Conservation (phyloP, 805 yeast genomes). For the Myxozyma mucilagina region DNA sequence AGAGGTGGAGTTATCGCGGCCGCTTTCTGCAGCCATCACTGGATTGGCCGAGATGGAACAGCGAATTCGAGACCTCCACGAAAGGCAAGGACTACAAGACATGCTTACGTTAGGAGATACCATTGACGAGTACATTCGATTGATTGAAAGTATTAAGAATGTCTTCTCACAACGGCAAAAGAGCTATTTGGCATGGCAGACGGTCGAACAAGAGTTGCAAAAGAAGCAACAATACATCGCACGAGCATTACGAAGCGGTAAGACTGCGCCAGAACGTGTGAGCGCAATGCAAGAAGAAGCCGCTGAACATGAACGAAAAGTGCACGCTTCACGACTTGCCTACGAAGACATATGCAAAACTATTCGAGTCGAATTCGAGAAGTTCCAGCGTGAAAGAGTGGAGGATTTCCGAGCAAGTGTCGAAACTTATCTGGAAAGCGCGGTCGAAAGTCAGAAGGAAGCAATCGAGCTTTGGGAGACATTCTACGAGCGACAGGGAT, state of each 20-base stretch:
- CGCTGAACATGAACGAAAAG: conserved; percentile 53
- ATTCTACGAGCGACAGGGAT: conserved; percentile 58
- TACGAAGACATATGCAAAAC: conserved; percentile 65
- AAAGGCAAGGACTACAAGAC: conserved; percentile 79
- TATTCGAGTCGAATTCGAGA: conserved; percentile 65
- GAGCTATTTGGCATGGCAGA: conserved; percentile 48
- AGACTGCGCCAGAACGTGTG: conserved; percentile 63
- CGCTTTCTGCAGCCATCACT: conserved; percentile 60
- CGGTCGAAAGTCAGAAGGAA: conserved; percentile 92
- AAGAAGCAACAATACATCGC: conserved; percentile 52
- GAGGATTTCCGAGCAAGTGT: conserved; percentile 85
- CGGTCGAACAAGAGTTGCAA: conserved; percentile 49
- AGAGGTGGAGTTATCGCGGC: conserved; percentile 70
- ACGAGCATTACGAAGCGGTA: conserved; percentile 48
- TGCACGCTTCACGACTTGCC: conserved; percentile 54
- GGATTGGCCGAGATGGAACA: conserved; percentile 73
- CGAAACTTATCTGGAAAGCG: conserved; percentile 85
- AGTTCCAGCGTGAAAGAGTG: conserved; percentile 72
- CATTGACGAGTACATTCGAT: conserved; percentile 80
- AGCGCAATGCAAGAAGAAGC: conserved; percentile 61
- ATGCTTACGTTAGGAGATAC: conserved; percentile 82
- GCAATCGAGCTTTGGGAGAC: conserved; percentile 51
- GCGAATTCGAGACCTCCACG: conserved; percentile 70
- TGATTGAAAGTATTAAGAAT: conserved; percentile 70
- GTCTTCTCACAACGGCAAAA: conserved; percentile 75